phyloP scores from a whole-genome alignment of 2,329 filamentous ascomycete genomes.

The Aspergillus luchuensis region DNA sequence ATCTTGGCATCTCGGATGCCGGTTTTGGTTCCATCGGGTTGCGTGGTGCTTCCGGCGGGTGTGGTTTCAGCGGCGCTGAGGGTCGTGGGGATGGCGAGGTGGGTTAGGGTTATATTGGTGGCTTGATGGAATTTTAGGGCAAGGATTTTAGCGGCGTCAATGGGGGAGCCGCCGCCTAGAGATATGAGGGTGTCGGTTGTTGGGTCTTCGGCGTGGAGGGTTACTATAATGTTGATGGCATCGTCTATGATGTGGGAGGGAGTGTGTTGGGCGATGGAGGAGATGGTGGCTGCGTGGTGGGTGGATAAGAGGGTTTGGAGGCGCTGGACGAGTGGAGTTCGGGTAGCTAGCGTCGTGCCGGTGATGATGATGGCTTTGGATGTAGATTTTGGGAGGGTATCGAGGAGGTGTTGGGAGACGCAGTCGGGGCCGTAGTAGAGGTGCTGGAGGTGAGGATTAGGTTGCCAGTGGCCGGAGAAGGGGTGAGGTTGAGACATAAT shows the following conservation, averaged over 20 bases:
- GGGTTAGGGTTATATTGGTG: neutral
- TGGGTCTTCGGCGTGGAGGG: neutral
- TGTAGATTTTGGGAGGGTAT: neutral
- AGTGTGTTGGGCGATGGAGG: slow-evolving; percentile 4
- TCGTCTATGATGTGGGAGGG: neutral
- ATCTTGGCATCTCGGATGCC: neutral
- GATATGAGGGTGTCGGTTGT: slow-evolving; percentile 1
- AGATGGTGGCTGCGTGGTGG: slow-evolving; percentile 6
- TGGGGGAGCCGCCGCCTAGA: slow-evolving; percentile 6
- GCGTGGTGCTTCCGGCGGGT: neutral
- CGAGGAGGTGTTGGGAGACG: slow-evolving; percentile 1
- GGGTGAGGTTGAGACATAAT: neutral
- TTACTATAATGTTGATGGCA: neutral
- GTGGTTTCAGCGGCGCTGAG: slow-evolving; percentile 11
- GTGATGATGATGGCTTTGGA: slow-evolving; percentile 11
- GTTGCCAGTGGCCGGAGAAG: slow-evolving; percentile 6
- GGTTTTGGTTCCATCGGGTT: neutral
- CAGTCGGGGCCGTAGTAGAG: slow-evolving; percentile 8
- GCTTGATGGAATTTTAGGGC: neutral
- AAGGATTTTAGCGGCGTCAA: slow-evolving; percentile 9
- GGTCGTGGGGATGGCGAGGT: slow-evolving; percentile 12
- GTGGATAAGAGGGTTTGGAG: neutral
- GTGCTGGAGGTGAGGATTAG: neutral
- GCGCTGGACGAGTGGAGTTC: neutral
- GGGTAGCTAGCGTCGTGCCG: neutral